Evolutionary conservation across 2,329 filamentous ascomycete genomes (phyloP).

Genomic region (Neobulgaria alba): DNA sequence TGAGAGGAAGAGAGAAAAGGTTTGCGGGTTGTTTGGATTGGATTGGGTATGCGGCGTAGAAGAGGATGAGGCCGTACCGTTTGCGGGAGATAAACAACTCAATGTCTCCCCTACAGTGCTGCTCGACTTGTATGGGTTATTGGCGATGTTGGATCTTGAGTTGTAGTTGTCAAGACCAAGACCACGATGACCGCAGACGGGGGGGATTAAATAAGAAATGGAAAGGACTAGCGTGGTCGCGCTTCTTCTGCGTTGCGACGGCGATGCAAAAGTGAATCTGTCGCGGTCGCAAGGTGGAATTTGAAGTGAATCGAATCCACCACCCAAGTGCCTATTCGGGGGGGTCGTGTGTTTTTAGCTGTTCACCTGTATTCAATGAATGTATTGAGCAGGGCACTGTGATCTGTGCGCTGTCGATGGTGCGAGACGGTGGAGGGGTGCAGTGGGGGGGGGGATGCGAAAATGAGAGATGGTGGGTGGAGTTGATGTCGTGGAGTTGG

Average conservation of each 20-base stretch:
- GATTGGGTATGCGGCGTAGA: too few species aligned
- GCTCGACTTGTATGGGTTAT: constrained; percentile 28
- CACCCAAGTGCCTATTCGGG: constrained; percentile 5
- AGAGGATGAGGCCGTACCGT: constrained; percentile 40
- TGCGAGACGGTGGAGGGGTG: neutral
- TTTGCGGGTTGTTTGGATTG: too few species aligned
- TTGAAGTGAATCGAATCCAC: constrained; percentile 5
- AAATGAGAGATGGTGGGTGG: neutral
- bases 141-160: constrained; percentile 11
- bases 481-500: neutral
- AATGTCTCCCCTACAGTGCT: constrained; percentile 84
- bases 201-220: constrained; percentile 12
- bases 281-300: neutral
- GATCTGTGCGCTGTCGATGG: constrained; percentile 16
- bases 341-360: constrained; percentile 8
- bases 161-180: constrained; percentile 15
- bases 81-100: constrained; percentile 90
- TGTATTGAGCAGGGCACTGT: constrained; percentile 22
- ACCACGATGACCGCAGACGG: too few species aligned
- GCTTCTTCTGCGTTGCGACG: constrained; percentile 1
- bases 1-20: constrained; percentile 5
- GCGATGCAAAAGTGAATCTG: neutral
- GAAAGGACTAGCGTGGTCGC: constrained; percentile 4
- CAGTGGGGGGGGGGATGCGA: neutral
- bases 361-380: constrained; percentile 22